Percentiles rank a stretch among this genome's conserved stretches.
Evolutionary conservation across 2,329 filamentous ascomycete genomes (phyloP).

Genomic region (Calonectria pteridis): DNA sequence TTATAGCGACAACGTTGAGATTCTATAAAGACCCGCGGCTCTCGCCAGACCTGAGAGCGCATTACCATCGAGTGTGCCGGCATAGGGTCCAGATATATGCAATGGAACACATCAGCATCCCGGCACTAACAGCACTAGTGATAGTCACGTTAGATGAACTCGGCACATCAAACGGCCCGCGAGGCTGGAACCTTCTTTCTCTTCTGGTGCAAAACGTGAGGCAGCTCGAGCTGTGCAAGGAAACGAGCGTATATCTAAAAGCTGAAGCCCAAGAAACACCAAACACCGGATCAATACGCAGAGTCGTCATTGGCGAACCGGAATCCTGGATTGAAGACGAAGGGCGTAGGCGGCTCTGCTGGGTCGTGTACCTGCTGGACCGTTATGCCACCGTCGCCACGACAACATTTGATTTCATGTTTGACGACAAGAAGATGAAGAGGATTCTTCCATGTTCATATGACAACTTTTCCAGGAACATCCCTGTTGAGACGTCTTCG

Average conservation of each 20-base stretch:
- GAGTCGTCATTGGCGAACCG: constrained; percentile 51
- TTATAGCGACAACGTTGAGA: constrained; percentile 57
- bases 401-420: constrained; percentile 56
- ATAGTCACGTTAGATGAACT: constrained; percentile 58
- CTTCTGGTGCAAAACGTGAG: constrained; percentile 54
- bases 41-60: constrained; percentile 52
- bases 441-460: constrained; percentile 58
- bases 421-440: constrained; percentile 55
- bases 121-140: constrained; percentile 54
- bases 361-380: constrained; percentile 61
- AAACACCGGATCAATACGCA: constrained; percentile 50
- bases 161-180: constrained; percentile 57
- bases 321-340: constrained; percentile 61
- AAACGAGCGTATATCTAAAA: constrained; percentile 53
- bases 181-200: constrained; percentile 57
- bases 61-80: constrained; percentile 55
- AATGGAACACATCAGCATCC: constrained; percentile 56
- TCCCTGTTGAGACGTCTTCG: constrained; percentile 57
- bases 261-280: constrained; percentile 49
- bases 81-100: constrained; percentile 57
- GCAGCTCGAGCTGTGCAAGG: constrained; percentile 55
- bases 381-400: constrained; percentile 58
- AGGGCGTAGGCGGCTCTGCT: constrained; percentile 55
- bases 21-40: constrained; percentile 56
- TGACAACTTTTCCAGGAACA: constrained; percentile 58